Evolutionary conservation across 23 red algal species (phyloP), one percentile per base, ranked within the genome.

Genomic region (Gracilaria vermiculophylla): DNA sequence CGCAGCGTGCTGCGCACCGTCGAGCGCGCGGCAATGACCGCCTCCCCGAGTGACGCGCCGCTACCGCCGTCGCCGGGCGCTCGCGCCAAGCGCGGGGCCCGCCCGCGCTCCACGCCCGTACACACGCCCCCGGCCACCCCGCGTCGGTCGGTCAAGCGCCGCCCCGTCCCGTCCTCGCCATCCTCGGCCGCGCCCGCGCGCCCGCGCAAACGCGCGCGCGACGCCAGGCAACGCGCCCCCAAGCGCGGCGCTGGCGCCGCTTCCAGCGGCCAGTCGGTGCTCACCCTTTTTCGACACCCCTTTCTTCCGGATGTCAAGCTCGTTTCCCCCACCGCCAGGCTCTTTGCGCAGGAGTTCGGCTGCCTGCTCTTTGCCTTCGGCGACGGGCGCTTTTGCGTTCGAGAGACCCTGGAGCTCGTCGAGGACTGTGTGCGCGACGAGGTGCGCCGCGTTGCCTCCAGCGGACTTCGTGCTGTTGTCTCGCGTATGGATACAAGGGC

Each of bases 371-470:
- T 73, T 48, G 67, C 67, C 47, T 73, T 73, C 25, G 67, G 67
- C 23, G 67, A 73, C 35, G 67, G 37, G 25, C 67, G 67, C 67
- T 73, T 48, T 19, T 73, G 67, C 33, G 67, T 48, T 2, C 31
- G 67, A 4, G 67, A 73, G 20, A 73, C 67, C 2, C 33, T 73
- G 3, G 67, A 73, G 23, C 23, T 73, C 2, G 67, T 73, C 20
- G 67, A 73, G 42, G 67, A 73, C 47, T 42, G 39, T 19, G 67
- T 73, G 20, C 67, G 67, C 67, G 42, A 42, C 10, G 67, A 73
- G 67, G 39, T 73, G 4, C 67, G 67, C 16, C 67, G 67, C 12
- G n/a, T 73, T 25, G 67, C 67, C 2, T 17, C 47, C 7, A 48
- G 20, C 47, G 67, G 31, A 1, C 2, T 27, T 23, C 39, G 39